Conservation (phyloP, 1,284 basidiomycete genomes). For the Pholiota adiposa region DNA sequence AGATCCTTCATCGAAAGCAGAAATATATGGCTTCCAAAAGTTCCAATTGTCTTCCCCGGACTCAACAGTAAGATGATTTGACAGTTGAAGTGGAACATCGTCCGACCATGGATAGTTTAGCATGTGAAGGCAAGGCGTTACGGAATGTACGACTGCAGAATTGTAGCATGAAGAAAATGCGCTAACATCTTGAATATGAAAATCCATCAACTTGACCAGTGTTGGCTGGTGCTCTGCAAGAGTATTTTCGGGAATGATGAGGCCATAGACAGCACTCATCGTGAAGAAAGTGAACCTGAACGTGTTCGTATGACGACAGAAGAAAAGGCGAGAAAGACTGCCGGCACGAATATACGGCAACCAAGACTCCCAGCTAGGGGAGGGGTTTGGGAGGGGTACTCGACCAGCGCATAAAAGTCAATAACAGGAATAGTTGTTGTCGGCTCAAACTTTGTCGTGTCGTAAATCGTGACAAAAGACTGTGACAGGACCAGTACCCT, state of each 20-base stretch:
- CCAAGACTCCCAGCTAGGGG: not conserved
- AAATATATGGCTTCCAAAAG: not conserved
- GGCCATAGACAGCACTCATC: not conserved
- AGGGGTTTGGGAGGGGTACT: not conserved
- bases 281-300: not conserved
- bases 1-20: slow-evolving; percentile 3
- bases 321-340: not conserved
- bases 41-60: not conserved
- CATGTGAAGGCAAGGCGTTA: not conserved
- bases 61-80: not conserved
- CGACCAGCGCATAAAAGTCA: not conserved
- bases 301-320: not conserved
- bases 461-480: not conserved
- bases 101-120: slow-evolving; percentile 1
- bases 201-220: not conserved
- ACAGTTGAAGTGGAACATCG: not conserved
- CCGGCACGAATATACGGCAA: too few species aligned
- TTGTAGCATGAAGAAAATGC: not conserved
- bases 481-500: not conserved
- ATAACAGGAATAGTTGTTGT: not conserved
- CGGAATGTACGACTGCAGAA: not conserved
- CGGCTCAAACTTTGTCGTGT: not conserved
- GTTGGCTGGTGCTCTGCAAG: not conserved
- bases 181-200: not conserved
- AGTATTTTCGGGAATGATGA: not conserved